Conservation (phyloP, 768 basidiomycete genomes). For the Hygrophoropsis aurantiaca region DNA sequence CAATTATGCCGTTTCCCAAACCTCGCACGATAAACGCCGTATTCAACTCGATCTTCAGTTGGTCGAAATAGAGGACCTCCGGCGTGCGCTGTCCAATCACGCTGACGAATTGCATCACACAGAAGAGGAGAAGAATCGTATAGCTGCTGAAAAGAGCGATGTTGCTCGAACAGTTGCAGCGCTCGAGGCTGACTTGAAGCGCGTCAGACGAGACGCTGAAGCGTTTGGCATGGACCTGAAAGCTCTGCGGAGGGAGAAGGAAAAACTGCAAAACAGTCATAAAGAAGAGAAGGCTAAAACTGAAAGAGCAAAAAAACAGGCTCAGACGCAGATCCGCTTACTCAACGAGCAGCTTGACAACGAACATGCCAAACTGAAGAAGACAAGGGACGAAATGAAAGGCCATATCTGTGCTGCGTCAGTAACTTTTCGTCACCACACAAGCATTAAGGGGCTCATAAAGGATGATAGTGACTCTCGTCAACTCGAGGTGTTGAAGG, state of each 20-base stretch:
- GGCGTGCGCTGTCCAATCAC: conserved; percentile 59
- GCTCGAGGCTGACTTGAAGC: conserved; percentile 72
- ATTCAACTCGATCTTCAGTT: conserved; percentile 73
- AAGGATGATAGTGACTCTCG: conserved; percentile 43
- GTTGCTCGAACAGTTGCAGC: conserved; percentile 64
- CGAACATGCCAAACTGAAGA: conserved; percentile 41
- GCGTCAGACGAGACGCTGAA: conserved; percentile 76
- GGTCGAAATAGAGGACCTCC: conserved; percentile 76
- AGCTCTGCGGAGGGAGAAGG: conserved; percentile 64
- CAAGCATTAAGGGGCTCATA: conserved; percentile 1
- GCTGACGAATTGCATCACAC: conserved; percentile 61
- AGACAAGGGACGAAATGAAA: conserved; percentile 46
- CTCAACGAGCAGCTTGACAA: conserved; percentile 65
- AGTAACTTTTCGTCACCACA: conserved; percentile 24
- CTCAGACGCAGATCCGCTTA: conserved; percentile 61
- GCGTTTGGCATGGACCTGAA: conserved; percentile 78
- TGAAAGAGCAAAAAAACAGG: conserved; percentile 69
- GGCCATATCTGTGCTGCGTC: conserved; percentile 63
- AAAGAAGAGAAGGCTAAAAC: conserved; percentile 54
- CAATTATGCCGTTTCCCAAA: conserved; percentile 59
- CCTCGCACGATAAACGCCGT: conserved; percentile 68
- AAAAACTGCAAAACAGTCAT: conserved; percentile 53
- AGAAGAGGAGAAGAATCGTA: conserved; percentile 63
- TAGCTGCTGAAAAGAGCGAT: conserved; percentile 61
- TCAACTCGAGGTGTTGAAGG: conserved; percentile 53